These are phyloP conservation scores for Chlorella sp. DNA, from an alignment of 139 green algal species.

Conservation along the genomic window DNA sequence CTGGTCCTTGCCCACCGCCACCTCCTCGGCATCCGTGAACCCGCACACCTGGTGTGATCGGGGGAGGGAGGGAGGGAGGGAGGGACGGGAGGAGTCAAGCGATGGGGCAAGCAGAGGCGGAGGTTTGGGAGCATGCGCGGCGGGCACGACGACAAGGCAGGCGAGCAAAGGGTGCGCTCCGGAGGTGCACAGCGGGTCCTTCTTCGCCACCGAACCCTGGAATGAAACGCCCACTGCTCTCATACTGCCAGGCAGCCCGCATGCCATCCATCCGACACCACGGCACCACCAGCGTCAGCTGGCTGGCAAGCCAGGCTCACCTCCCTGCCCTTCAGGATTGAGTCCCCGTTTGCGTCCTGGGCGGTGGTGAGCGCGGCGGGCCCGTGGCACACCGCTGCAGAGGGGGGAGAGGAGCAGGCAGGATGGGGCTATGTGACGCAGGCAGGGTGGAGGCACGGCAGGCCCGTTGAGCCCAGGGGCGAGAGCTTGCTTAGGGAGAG, in stretches of 20 bases:
- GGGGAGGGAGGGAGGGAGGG: background rate
- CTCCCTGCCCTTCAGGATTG: conserved; percentile 52
- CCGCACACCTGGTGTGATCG: conserved; percentile 8
- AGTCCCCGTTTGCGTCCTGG: conserved; percentile 31
- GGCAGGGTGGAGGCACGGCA: background rate
- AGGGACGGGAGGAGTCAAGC: background rate
- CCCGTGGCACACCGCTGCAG: conserved; percentile 58
- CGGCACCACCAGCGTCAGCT: too few species aligned
- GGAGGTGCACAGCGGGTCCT: too few species aligned
- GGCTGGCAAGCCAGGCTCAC: background rate
- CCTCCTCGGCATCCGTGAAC: conserved; percentile 59
- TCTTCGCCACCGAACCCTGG: too few species aligned
- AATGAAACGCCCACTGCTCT: too few species aligned
- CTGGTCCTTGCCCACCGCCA: conserved; percentile 47
- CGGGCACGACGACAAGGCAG: too few species aligned
- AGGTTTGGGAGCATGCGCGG: too few species aligned
- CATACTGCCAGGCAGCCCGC: too few species aligned
- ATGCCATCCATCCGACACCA: too few species aligned
- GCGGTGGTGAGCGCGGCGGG: conserved; percentile 39
- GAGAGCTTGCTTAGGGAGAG: background rate
- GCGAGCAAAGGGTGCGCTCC: too few species aligned
- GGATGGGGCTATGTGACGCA: too few species aligned
- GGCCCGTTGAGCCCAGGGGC: background rate
- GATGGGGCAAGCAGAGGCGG: background rate
- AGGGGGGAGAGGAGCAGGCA: too few species aligned